Evolutionary conservation across 495 filamentous ascomycete species (phyloP).

Genomic region (Lasiosphaeriaceae sp.): DNA sequence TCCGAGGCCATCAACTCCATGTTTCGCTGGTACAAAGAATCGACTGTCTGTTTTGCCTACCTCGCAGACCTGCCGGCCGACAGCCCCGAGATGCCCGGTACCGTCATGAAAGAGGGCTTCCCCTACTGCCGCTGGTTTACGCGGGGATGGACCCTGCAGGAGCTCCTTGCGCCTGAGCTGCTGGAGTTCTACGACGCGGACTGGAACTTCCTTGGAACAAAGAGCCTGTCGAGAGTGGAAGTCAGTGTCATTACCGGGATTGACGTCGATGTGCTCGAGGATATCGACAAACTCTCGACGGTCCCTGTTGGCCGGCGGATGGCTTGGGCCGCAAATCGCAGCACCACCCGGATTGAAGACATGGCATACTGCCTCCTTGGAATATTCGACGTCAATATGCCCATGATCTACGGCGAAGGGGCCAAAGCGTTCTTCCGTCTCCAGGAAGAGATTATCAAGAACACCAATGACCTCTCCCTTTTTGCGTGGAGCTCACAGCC

Average conservation of each 20-base stretch:
- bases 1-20: slow-evolving; percentile 8
- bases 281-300: background rate
- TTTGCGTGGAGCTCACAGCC: too few relatives aligned
- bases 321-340: slow-evolving; percentile 19
- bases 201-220: slow-evolving; percentile 25
- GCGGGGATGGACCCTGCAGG: slow-evolving; percentile 37
- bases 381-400: slow-evolving; percentile 22
- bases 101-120: background rate
- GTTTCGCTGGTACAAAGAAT: background rate
- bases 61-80: background rate
- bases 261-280: slow-evolving; percentile 2
- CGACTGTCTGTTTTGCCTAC: background rate
- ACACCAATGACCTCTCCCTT: too few relatives aligned
- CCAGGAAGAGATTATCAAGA: slow-evolving; percentile 14
- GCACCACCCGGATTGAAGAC: slow-evolving; percentile 20
- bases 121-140: slow-evolving; percentile 29
- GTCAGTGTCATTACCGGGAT: slow-evolving; percentile 14
- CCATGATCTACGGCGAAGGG: slow-evolving; percentile 21
- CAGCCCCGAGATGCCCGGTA: background rate
- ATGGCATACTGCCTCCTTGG: slow-evolving; percentile 26
- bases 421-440: slow-evolving; percentile 15
- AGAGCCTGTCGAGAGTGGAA: background rate
- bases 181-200: slow-evolving; percentile 29
- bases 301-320: slow-evolving; percentile 17
- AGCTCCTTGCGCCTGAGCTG: slow-evolving; percentile 32